Base-by-base conservation (phyloP, 140 eudicot species). In the Erigeron philadelphicus region DNA sequence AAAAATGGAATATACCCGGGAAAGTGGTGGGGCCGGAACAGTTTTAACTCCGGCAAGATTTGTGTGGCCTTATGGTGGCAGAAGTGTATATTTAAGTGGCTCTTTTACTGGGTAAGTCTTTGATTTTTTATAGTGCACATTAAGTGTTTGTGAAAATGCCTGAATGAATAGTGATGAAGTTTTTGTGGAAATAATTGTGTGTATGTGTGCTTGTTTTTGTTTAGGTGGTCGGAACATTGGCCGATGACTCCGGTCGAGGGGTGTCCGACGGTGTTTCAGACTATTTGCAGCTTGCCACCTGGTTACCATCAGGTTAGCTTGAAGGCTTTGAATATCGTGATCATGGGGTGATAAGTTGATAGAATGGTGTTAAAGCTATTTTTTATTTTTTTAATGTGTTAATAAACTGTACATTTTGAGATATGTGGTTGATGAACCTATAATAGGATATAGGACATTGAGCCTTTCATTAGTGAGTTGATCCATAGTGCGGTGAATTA, bases 61-160 rank as follows among this genome's bases (percentile, higher is more conserved):
- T 76, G 94, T 93, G 71, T 93, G 98, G 98, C 95, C 95, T 66
- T 80, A 93, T 81, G 98, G 98, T 43, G 98, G 98, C 9, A 84
- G 90, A 72, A 82, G 84, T 84, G 98, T 93, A n/a, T 89, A 79
- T 75, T 80, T 93, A 53, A 79, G 88, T 68, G 98, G 96, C 60
- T 89, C 98, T 0, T 93, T 93, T 68, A 89, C 98, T 0, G 97
- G 95, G 98, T 93, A 69, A 83, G 88, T 16, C 40, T 65, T 80
- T 41, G 17, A 11, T 48, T 64, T 48, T 64, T 5, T 31, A 49
- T 8, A 9, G 70, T 60, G 80, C 64, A 42, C n/a, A 25, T 0
- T 0, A 70, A 31, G 72, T 76, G 60, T 76, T 76, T 64, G 67
- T 53, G 45, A 55, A 16, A 62, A 42, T 76, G 72, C 54, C 67